Conservation (phyloP, 192 early-diverging fungal genomes). For the Coemansia sp. region DNA sequence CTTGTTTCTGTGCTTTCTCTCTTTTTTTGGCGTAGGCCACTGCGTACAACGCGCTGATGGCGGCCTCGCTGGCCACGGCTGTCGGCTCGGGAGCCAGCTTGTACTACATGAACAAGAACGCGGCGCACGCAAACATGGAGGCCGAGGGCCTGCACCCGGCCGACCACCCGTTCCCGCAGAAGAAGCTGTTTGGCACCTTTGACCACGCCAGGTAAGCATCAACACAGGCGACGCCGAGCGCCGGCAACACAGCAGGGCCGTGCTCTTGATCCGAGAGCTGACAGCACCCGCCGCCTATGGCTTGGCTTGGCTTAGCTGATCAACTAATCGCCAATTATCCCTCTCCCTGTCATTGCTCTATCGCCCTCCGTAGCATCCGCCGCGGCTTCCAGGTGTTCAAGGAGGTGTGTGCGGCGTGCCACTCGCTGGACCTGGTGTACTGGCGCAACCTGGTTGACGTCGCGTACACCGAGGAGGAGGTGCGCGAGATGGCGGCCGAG, state of each 20-base stretch:
- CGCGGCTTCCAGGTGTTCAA: conserved; percentile 99
- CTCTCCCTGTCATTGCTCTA: too few species aligned
- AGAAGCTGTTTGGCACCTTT: conserved; percentile 76
- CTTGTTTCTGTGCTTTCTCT: too few species aligned
- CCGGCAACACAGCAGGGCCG: too few species aligned
- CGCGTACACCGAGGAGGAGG: conserved; percentile 88
- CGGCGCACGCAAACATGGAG: conserved; percentile 74
- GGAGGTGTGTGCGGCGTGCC: conserved; percentile 96
- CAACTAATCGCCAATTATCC: too few species aligned
- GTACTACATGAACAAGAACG: conserved; percentile 50
- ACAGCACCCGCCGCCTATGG: too few species aligned
- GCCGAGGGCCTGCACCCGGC: conserved; percentile 92
- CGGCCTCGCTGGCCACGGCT: conserved; percentile 60
- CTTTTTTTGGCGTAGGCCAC: conserved; percentile 3
- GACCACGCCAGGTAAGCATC: conserved; percentile 68
- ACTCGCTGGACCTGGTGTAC: conserved; percentile 89
- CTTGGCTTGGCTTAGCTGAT: too few species aligned
- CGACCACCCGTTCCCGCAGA: conserved; percentile 84
- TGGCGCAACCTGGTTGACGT: conserved; percentile 97
- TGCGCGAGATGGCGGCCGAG: conserved; percentile 90
- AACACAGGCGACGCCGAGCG: background rate
- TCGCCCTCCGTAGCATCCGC: conserved; percentile 73
- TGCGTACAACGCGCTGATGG: conserved; percentile 27
- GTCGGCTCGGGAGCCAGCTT: conserved; percentile 51
- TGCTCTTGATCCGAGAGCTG: too few species aligned